Evolutionary conservation across 768 basidiomycete genomes (phyloP), one percentile per base, ranked within the genome.

Genomic region (Auriscalpium orientale): DNA sequence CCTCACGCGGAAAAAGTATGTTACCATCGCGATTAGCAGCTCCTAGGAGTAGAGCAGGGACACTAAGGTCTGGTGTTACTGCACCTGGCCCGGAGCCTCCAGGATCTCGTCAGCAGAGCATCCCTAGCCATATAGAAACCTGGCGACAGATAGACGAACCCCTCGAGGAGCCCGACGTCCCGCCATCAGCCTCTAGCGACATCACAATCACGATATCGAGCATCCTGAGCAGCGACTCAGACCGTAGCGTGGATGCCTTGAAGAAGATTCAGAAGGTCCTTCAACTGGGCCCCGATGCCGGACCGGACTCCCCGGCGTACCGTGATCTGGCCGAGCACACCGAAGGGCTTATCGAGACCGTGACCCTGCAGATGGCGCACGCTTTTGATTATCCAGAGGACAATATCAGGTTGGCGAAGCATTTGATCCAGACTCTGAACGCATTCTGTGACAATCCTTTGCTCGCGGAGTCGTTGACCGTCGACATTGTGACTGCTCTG

Each of bases 401-500:
- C 59, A 91, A 92, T 64, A 94, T 97, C 73, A 82, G 97, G 43
- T 76, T 99, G 9, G 92, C 95, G 48, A 99, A 99, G 71, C 97
- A 98, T 70, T 81, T 98, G 53, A 95, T 98, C 59, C 95, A 98
- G 70, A 95, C 95, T 0, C 80, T 98, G 33, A 94, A 95, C 64
- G 89, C 89, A 22, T 93, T 98, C 68, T 95, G 94, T 64, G 94
- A 98, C 65, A 91, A 95, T 67, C 71, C 84, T 7, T 80, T 90
- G 59, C 79, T 99, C 49, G 91, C 93, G 11, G 89, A 94, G 67
- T 90, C 89, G 8, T 68, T 98, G 55, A 88, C 89, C 0, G 85
- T 92, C 44, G 86, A 88, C 56, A 89, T 90, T 50, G 71, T 98
- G 58, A 90, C 88, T 10, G 82, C 86, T 1, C 72, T 99, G n/a